Evolutionary conservation across 2,329 filamentous ascomycete species (phyloP).

Genomic region (Ascosphaera apis): DNA sequence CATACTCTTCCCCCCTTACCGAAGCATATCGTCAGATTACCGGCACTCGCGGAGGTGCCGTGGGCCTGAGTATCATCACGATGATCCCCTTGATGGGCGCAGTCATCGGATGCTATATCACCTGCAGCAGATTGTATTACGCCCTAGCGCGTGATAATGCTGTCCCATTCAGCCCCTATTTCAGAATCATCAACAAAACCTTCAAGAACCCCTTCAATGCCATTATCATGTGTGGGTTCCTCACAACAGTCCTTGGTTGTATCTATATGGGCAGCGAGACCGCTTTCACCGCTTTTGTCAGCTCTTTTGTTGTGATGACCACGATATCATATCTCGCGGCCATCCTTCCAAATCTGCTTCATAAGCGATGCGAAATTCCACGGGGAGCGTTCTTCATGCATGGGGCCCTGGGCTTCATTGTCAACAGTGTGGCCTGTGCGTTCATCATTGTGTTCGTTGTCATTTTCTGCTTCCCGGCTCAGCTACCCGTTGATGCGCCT

Average conservation of each 20-base stretch:
- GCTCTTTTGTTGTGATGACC: constrained; percentile 34
- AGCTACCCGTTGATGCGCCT: constrained; percentile 21
- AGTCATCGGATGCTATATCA: constrained; percentile 31
- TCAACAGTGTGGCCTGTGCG: constrained; percentile 28
- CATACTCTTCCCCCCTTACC: constrained; percentile 23
- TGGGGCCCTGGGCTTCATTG: constrained; percentile 23
- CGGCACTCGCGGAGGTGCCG: constrained; percentile 25
- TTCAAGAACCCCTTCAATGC: constrained; percentile 37
- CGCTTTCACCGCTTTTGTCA: constrained; percentile 34
- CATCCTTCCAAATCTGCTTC: constrained; percentile 28
- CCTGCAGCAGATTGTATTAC: constrained; percentile 39
- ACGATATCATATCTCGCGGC: constrained; percentile 31
- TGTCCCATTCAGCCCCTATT: constrained; percentile 31
- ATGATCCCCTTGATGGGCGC: constrained; percentile 22
- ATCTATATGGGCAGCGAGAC: constrained; percentile 32
- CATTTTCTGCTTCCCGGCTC: constrained; percentile 37
- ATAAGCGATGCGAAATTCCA: constrained; percentile 27
- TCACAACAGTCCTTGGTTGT: constrained; percentile 31
- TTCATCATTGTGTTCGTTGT: constrained; percentile 33
- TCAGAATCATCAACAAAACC: constrained; percentile 28
- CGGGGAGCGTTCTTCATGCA: constrained; percentile 30
- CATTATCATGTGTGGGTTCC: constrained; percentile 29
- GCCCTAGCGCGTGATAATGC: constrained; percentile 34
- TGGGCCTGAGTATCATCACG: constrained; percentile 34
- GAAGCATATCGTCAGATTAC: constrained; percentile 27